phyloP scores from a whole-genome alignment of 805 yeast species.

The Saturnispora ahearnii region DNA sequence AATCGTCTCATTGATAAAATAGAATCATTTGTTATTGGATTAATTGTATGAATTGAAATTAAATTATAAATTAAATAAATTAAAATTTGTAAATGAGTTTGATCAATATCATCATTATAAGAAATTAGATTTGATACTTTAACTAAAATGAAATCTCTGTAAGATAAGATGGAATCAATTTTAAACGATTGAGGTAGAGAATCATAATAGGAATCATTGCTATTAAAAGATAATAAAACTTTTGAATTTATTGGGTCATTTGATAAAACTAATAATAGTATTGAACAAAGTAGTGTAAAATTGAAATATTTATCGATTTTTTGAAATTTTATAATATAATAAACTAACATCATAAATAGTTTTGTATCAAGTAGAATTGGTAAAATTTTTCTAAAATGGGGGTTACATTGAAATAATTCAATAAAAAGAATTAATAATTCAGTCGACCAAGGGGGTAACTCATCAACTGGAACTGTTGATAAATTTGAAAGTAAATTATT shows the following conservation, averaged over 20 bases:
- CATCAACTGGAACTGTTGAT: not conserved
- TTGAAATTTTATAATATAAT: slow-evolving; percentile 45
- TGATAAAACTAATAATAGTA: slow-evolving; percentile 42
- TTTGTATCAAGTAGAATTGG: slow-evolving; percentile 40
- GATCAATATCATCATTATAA: slow-evolving; percentile 28
- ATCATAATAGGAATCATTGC: slow-evolving; percentile 33
- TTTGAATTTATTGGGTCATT: slow-evolving; percentile 29
- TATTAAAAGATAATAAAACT: slow-evolving; percentile 31
- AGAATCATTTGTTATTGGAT: not conserved
- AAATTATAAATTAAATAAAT: slow-evolving; percentile 56
- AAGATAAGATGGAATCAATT: slow-evolving; percentile 32
- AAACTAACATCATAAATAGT: slow-evolving; percentile 44
- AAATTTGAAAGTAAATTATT: slow-evolving; percentile 19
- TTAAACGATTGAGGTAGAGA: slow-evolving; percentile 47
- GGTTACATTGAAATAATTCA: slow-evolving; percentile 72
- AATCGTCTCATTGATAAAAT: too few relatives aligned
- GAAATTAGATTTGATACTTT: slow-evolving; percentile 38
- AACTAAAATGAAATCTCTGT: slow-evolving; percentile 53
- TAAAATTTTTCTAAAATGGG: slow-evolving; percentile 38
- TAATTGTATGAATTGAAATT: slow-evolving; percentile 31
- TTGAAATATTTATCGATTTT: slow-evolving; percentile 30
- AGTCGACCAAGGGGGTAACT: slow-evolving; percentile 37
- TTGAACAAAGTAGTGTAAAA: slow-evolving; percentile 42
- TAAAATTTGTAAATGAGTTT: slow-evolving; percentile 36
- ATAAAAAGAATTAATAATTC: slow-evolving; percentile 60